Evolutionary conservation across 1,284 basidiomycete species (phyloP), one percentile per base, ranked within the genome.

Genomic region (Lignosus rhinocerotis): DNA sequence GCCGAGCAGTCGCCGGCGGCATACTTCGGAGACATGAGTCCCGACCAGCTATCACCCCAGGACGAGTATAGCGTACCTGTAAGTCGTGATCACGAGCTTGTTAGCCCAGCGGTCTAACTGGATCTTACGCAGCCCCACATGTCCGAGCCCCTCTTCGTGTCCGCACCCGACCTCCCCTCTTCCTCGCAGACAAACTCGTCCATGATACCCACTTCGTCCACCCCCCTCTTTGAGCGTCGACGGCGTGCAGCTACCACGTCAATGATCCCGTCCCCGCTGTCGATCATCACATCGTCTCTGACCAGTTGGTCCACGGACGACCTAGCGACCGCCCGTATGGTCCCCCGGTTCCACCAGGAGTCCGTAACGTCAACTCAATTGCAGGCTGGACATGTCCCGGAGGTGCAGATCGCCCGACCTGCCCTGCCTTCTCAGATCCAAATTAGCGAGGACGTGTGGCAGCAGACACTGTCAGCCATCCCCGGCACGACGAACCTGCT

Each of bases 211-310:
- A 45, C 56, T 39, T 30, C 59, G 1, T 14, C 61, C 12, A 55
- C 58, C 53, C 63, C 63, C 10, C 61, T 69, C 43, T 59, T 62
- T 52, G 60, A 65, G 30, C 58, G 66, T n/a, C 65, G 69, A 31
- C 66, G 62, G 8, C 63, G 66, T 43, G 56, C 66, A 1, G 64
- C 66, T 6, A 69, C 67, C 25, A 63, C 62, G 21, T 66, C 67
- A 9, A 63, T 55, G 41, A 48, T 64, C 11, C 66, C 69, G 6
- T 70, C 74, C 8, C 73, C 74, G 1, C 60, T 74, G 32, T 54
- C 68, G 6, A 60, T 66, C 11, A 65, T 73, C 33, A 66, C 73
- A 11, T 75, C 76, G 2, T 72, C 72, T 14, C 58, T 75, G 39
- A 56, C 69, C 12, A 60, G 65, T 34, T 75, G 74, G 74, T 66